A percentile compares a stretch with the other conserved stretches of the same genome.
These are phyloP conservation scores for Crithidia brevicula DNA, from an alignment of 208 protist genomes.

Conservation along the genomic window DNA sequence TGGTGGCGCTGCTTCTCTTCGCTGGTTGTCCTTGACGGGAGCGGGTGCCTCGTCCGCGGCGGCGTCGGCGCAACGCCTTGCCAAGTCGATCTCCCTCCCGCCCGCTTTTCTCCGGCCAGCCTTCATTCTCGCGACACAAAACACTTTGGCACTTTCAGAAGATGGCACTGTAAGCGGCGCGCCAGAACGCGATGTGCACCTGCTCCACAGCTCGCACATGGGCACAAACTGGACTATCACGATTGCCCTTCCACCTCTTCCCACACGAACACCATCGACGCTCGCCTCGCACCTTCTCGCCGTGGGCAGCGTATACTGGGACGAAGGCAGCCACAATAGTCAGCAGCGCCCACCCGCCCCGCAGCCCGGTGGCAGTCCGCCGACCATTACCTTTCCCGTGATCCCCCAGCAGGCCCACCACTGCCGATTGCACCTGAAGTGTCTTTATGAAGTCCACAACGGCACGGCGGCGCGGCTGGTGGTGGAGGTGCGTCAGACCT, in stretches of 20 bases:
- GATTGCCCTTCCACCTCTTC: conserved; percentile 24
- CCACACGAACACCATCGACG: background rate
- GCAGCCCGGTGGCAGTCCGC: background rate
- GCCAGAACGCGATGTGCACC: background rate
- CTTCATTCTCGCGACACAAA: conserved; percentile 33
- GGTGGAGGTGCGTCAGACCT: conserved; percentile 30
- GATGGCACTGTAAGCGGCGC: background rate
- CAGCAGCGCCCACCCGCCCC: conserved; percentile 24
- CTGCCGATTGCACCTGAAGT: conserved; percentile 25
- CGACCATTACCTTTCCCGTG: background rate
- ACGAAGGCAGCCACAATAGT: conserved; percentile 55
- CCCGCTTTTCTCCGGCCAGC: conserved; percentile 22
- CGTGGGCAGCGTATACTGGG: conserved; percentile 49
- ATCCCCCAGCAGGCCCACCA: conserved; percentile 25
- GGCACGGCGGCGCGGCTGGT: conserved; percentile 9
- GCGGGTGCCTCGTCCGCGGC: background rate
- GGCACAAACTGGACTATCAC: conserved; percentile 38
- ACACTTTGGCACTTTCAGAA: conserved; percentile 1
- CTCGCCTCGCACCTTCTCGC: conserved; percentile 31
- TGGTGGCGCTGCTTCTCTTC: background rate
- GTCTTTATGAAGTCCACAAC: conserved; percentile 14
- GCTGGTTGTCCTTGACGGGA: background rate
- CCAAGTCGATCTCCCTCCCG: conserved; percentile 2
- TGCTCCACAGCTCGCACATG: conserved; percentile 32
- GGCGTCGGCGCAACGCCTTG: background rate